Evolutionary conservation across 306 rosid species (phyloP).

Genomic region (Vigna nakashimae): DNA sequence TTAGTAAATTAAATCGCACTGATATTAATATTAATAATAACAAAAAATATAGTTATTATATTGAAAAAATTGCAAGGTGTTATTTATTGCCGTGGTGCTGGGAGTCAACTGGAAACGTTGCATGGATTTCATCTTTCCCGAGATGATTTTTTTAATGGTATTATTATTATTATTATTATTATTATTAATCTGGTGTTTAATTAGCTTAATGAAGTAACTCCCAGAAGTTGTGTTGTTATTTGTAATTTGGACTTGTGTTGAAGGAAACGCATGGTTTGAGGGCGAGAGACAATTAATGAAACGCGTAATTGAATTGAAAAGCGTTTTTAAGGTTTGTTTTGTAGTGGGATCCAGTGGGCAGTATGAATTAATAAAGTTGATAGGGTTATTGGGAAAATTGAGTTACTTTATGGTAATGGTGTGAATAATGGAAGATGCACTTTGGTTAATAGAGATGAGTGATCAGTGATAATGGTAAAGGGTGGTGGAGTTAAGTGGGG

Average conservation of each 20-base stretch:
- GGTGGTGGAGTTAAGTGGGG: slow-evolving; percentile 62
- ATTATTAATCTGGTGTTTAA: neutral
- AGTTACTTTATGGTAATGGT: no score
- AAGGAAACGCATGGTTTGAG: slow-evolving; percentile 8
- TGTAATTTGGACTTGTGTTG: no score
- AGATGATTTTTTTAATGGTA: slow-evolving; percentile 52
- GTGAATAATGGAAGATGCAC: no score
- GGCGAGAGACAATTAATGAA: slow-evolving; percentile 30
- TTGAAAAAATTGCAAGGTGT: neutral
- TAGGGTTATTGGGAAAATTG: no score
- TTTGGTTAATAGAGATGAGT: no score
- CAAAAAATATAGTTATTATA: neutral
- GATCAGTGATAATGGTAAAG: slow-evolving; percentile 2
- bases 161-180: neutral
- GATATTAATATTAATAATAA: neutral
- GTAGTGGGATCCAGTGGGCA: slow-evolving; percentile 15
- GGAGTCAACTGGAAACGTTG: slow-evolving; percentile 71
- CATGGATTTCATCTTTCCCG: slow-evolving; percentile 69
- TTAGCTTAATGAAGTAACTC: neutral
- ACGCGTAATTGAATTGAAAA: slow-evolving; percentile 38
- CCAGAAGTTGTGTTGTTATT: slow-evolving; percentile 1
- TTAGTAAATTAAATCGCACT: neutral
- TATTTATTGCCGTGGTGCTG: neutral
- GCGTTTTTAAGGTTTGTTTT: neutral
- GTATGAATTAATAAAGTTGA: neutral